A percentile compares a stretch with the other conserved stretches of the same genome.
Evolutionary conservation across 2,329 filamentous ascomycete genomes (phyloP).

Genomic region (Blastomyces gilchristii): DNA sequence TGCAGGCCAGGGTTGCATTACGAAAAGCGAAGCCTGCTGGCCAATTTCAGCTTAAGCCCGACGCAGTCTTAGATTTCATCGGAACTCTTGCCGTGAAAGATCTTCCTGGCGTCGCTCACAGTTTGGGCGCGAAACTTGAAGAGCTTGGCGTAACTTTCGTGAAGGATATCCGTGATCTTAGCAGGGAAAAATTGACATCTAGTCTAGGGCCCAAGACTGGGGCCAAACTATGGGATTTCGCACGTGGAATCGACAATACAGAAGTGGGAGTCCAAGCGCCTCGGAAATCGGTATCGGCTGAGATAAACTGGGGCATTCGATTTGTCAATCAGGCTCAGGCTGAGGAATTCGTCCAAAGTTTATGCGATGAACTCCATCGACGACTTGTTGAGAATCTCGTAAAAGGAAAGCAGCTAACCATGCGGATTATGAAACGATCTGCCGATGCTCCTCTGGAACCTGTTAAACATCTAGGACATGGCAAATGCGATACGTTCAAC

Average conservation of each 20-base stretch:
- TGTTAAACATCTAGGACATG: constrained; percentile 86
- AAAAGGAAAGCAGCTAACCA: constrained; percentile 75
- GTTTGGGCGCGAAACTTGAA: constrained; percentile 76
- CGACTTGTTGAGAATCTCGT: constrained; percentile 73
- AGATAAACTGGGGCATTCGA: constrained; percentile 96
- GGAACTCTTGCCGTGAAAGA: constrained; percentile 67
- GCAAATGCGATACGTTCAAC: constrained; percentile 88
- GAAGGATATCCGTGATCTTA: constrained; percentile 66
- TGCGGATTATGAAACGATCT: constrained; percentile 89
- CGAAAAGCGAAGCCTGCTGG: constrained; percentile 90
- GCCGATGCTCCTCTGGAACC: constrained; percentile 82
- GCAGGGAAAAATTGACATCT: constrained; percentile 63
- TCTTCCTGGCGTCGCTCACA: constrained; percentile 85
- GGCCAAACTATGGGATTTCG: constrained; percentile 80
- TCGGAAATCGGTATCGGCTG: constrained; percentile 90
- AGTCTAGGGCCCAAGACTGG: constrained; percentile 84
- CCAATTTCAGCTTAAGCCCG: constrained; percentile 76
- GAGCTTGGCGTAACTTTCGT: constrained; percentile 75
- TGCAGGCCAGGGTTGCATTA: constrained; percentile 83
- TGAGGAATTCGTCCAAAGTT: constrained; percentile 76
- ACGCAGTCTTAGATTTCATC: constrained; percentile 66
- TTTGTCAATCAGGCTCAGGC: constrained; percentile 89
- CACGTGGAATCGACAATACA: constrained; percentile 72
- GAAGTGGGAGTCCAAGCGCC: constrained; percentile 79
- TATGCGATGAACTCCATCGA: constrained; percentile 75